Evolutionary conservation across 202 grass and related monocot species (phyloP).

Genomic region (Bolboschoenoplectus hybrid): DNA sequence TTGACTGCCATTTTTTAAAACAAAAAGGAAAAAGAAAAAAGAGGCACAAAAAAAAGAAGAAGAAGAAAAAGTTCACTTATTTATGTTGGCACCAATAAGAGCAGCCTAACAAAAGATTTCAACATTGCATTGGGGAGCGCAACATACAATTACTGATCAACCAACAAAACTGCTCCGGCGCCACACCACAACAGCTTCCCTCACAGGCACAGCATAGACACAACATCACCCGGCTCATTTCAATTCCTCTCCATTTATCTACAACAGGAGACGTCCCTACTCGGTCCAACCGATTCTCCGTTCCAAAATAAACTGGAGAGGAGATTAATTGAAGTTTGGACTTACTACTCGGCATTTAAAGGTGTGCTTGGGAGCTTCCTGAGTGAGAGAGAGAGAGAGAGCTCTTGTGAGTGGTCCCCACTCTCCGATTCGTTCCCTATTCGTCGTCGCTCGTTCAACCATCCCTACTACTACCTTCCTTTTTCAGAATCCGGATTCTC

Average conservation of each 20-base stretch:
- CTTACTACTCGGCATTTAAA: not conserved
- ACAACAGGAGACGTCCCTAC: not conserved
- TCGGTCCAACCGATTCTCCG: too few relatives aligned
- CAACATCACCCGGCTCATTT: not conserved
- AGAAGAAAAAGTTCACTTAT: too few relatives aligned
- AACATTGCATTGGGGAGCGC: not conserved
- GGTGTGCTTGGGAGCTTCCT: conserved; percentile 24
- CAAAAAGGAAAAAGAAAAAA: not conserved
- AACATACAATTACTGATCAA: conserved; percentile 26
- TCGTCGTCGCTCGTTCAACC: conserved; percentile 4
- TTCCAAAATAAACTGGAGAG: not conserved
- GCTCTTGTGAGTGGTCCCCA: not conserved
- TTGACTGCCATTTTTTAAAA: not conserved
- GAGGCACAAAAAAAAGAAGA: not conserved
- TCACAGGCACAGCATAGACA: not conserved
- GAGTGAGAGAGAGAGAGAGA: not conserved
- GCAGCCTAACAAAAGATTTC: conserved; percentile 12
- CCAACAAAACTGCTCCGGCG: conserved; percentile 23
- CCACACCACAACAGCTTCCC: not conserved
- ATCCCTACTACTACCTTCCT: not conserved
- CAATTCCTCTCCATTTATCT: not conserved
- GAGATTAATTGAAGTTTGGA: not conserved
- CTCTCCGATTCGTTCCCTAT: not conserved
- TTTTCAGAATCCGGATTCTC: conserved; percentile 21
- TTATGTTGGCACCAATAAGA: not conserved